These are phyloP conservation scores for Kondoa subrosea DNA, from an alignment of 768 basidiomycete genomes.

Conservation along the genomic window DNA sequence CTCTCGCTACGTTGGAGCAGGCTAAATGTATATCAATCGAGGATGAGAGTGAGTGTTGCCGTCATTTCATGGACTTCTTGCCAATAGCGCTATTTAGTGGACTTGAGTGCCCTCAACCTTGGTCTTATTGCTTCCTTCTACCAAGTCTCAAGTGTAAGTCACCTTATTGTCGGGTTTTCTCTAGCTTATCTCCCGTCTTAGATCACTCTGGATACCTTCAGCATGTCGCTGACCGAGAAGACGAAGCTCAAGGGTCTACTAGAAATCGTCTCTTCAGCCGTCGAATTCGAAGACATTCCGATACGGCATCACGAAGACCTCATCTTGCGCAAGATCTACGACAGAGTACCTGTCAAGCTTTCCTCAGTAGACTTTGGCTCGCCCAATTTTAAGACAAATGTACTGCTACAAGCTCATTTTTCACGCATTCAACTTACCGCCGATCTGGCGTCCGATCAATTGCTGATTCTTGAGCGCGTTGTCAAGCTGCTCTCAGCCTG, in stretches of 20 bases:
- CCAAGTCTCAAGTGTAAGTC: slow-evolving; percentile 44
- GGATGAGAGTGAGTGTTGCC: slow-evolving; percentile 25
- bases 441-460: slow-evolving; percentile 83
- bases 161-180: slow-evolving; percentile 38
- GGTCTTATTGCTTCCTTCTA: slow-evolving; percentile 98
- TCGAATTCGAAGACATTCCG: slow-evolving; percentile 86
- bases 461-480: slow-evolving; percentile 70
- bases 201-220: slow-evolving; percentile 93
- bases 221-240: slow-evolving; percentile 78
- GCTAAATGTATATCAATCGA: slow-evolving; percentile 87
- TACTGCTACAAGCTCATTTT: slow-evolving; percentile 91
- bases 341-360: slow-evolving; percentile 90
- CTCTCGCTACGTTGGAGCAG: slow-evolving; percentile 72
- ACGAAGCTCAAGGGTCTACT: slow-evolving; percentile 93
- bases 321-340: slow-evolving; percentile 41
- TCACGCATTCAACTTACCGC: slow-evolving; percentile 78
- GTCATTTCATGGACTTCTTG: background rate
- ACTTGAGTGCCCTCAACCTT: slow-evolving; percentile 55
- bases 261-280: slow-evolving; percentile 90
- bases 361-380: slow-evolving; percentile 63
- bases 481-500: slow-evolving; percentile 39
- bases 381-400: slow-evolving; percentile 95
- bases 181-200: slow-evolving; percentile 39
- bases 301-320: slow-evolving; percentile 75
- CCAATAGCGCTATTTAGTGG: slow-evolving; percentile 19